A percentile compares a stretch with the other conserved stretches of the same genome.
phyloP scores from a whole-genome alignment of 768 basidiomycete genomes.

The Mycena galericulata region DNA sequence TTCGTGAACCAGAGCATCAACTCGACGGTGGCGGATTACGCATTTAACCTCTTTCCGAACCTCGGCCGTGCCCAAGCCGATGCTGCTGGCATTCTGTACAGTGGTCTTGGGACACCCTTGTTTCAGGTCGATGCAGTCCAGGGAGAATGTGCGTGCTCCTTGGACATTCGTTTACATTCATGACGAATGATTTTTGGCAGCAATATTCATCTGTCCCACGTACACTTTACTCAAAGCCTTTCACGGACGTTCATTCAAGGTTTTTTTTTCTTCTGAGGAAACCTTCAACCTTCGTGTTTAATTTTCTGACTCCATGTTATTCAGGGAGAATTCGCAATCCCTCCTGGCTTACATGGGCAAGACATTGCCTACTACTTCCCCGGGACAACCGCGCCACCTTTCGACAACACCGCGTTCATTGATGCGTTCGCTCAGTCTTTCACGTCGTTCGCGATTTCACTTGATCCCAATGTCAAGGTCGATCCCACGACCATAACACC shows the following conservation, averaged over 20 bases:
- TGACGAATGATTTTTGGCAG: slow-evolving; percentile 29
- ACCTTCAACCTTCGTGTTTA: background rate
- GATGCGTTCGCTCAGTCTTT: slow-evolving; percentile 23
- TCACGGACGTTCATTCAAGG: slow-evolving; percentile 47
- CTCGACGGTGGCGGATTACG: slow-evolving; percentile 37
- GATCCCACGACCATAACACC: too few relatives aligned
- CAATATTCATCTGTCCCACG: slow-evolving; percentile 51
- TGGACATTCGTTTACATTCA: too few relatives aligned
- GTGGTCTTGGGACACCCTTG: slow-evolving; percentile 27
- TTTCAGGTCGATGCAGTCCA: slow-evolving; percentile 39
- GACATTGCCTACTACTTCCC: slow-evolving; percentile 46
- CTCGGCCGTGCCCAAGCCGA: slow-evolving; percentile 24
- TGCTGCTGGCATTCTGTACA: slow-evolving; percentile 31
- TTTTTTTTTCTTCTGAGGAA: slow-evolving; percentile 24
- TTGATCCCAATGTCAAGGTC: slow-evolving; percentile 15
- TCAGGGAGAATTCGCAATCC: slow-evolving; percentile 45
- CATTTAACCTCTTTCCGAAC: slow-evolving; percentile 40
- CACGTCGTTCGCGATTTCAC: slow-evolving; percentile 15
- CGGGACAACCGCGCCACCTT: slow-evolving; percentile 17
- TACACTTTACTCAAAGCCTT: slow-evolving; percentile 48
- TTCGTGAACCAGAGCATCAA: too few relatives aligned
- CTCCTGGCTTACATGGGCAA: slow-evolving; percentile 40
- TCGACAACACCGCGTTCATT: slow-evolving; percentile 23
- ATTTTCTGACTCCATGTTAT: background rate
- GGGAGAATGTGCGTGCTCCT: slow-evolving; percentile 45